phyloP scores from a whole-genome alignment of 169 alveolate species.

The Plasmodium gonderi region DNA sequence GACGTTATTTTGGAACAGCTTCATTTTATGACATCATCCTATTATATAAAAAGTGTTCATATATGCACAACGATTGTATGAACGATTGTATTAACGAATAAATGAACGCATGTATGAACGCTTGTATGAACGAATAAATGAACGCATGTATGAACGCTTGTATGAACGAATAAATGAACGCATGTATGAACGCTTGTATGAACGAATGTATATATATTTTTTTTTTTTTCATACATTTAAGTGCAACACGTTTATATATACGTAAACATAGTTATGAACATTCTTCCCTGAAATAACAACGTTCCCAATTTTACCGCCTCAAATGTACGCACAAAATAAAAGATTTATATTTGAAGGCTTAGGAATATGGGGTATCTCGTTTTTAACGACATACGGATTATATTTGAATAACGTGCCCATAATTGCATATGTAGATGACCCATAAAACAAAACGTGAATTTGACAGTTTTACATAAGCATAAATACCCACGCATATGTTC shows the following conservation, averaged over 20 bases:
- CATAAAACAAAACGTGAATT: background rate
- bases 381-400: background rate
- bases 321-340: background rate
- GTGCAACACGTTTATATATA: background rate
- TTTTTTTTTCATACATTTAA: background rate
- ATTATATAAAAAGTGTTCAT: too few relatives aligned
- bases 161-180: too few relatives aligned
- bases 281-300: background rate
- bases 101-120: too few relatives aligned
- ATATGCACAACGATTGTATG: too few relatives aligned
- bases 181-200: too few relatives aligned
- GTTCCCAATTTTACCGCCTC: background rate
- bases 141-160: background rate
- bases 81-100: background rate
- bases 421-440: background rate
- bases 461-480: background rate
- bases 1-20: constrained; percentile 2
- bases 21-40: background rate
- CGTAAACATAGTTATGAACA: background rate
- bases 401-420: background rate
- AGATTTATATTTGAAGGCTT: background rate
- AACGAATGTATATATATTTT: background rate
- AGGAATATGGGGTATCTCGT: background rate
- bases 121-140: background rate
- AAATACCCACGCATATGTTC: background rate